Percentiles rank a stretch among this genome's conserved stretches.
Evolutionary conservation across 495 filamentous ascomycete genomes (phyloP).

Genomic region (Chaetomium cochliodes): DNA sequence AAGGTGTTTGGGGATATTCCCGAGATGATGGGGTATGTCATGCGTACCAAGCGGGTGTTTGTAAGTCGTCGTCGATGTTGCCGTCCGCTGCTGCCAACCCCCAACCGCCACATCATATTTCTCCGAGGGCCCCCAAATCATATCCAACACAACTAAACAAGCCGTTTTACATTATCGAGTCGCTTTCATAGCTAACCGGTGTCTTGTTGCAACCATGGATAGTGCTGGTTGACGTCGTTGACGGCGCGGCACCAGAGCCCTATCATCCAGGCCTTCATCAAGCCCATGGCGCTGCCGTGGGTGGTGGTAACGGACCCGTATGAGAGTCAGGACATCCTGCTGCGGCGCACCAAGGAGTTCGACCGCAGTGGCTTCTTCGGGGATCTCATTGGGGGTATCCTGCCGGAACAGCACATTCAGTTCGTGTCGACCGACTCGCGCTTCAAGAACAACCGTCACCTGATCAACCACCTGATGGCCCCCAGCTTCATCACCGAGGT

Average conservation of each 20-base stretch:
- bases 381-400: constrained; percentile 32
- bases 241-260: constrained; percentile 34
- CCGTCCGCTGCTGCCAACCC: too few relatives aligned
- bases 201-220: background rate
- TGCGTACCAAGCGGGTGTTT: constrained; percentile 27
- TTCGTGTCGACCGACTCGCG: constrained; percentile 29
- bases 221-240: constrained; percentile 33
- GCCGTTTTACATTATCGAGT: too few relatives aligned
- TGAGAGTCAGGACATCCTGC: constrained; percentile 44
- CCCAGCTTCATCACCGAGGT: constrained; percentile 40
- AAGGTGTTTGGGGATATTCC: constrained; percentile 38
- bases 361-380: constrained; percentile 34
- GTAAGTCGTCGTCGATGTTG: constrained; percentile 9
- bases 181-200: background rate
- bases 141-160: background rate
- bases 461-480: constrained; percentile 43
- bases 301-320: constrained; percentile 43
- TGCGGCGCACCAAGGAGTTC: constrained; percentile 44
- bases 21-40: constrained; percentile 32
- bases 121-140: too few relatives aligned
- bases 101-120: too few relatives aligned
- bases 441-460: constrained; percentile 38
- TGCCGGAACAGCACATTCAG: constrained; percentile 36
- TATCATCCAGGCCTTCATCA: constrained; percentile 42
- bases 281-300: constrained; percentile 37